phyloP scores from a whole-genome alignment of 441 rosid species.

The Manihot esculenta region DNA sequence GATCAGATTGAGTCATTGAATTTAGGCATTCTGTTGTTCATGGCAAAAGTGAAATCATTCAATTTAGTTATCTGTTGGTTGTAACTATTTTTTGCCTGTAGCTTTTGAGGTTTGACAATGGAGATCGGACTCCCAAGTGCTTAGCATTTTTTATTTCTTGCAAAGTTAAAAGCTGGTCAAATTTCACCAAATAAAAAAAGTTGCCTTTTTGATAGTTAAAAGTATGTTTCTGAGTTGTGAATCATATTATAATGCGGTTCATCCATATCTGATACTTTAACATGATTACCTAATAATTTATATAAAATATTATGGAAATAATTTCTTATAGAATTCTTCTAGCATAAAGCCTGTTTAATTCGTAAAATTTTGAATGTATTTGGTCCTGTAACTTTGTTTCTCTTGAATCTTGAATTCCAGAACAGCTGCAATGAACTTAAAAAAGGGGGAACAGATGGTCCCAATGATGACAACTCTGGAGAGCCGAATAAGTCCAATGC shows the following conservation, averaged over 20 bases:
- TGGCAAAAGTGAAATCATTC: background rate
- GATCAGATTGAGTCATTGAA: background rate
- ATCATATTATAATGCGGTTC: conserved; percentile 2
- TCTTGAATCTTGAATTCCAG: conserved; percentile 29
- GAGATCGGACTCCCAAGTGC: conserved; percentile 1
- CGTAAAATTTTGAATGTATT: background rate
- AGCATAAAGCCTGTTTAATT: background rate
- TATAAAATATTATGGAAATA: background rate
- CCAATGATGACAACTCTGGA: conserved; percentile 15
- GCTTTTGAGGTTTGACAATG: background rate
- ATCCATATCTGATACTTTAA: background rate
- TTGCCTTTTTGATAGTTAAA: background rate
- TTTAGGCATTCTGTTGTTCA: background rate
- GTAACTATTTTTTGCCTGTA: too few species aligned
- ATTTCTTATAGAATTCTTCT: background rate
- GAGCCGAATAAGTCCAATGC: conserved; percentile 23
- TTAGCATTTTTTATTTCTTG: background rate
- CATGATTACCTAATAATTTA: background rate
- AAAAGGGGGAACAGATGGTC: conserved; percentile 23
- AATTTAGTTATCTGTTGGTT: background rate
- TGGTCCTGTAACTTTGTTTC: background rate
- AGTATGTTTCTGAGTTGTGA: background rate
- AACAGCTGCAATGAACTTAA: conserved; percentile 25
- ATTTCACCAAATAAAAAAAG: conserved; percentile 1
- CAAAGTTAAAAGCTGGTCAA: background rate